Evolutionary conservation across 495 filamentous ascomycete species (phyloP), one percentile per base, ranked within the genome.

Genomic region (Rhizodiscina lignyota): DNA sequence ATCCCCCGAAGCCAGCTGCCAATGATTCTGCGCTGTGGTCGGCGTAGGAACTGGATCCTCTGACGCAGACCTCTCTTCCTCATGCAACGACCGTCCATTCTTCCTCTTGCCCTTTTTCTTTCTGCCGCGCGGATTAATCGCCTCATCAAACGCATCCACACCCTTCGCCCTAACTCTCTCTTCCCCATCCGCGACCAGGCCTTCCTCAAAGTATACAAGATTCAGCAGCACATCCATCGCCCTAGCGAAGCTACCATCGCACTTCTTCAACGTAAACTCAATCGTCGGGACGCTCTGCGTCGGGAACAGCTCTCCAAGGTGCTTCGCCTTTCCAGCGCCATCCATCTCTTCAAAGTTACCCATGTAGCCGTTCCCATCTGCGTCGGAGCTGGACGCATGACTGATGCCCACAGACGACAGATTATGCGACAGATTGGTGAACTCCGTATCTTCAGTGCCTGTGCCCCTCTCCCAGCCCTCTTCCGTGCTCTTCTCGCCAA

Each of bases 221-320:
- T 77, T 89, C 8, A 94, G 63, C 2, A 97, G 61, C 32, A 83
- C 74, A 50, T 97, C 84, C 42, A 91, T 74, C 1, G 84, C 70
- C 15, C 64, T 63, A n/a, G 64, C 63, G 15, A 74, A 61, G 47
- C 81, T 66, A 2, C 71, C 66, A 27, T 67, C 57, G 30, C 59
- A 67, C 41, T 80, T 78, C 47, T 70, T 68, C 31, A 94, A 55
- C 0, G 67, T 67, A 36, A 69, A 67, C 19, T 71, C 70, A 11
- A 83, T 57, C 1, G 53, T 66, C 5, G 75, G 71, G 47, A 94
- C 92, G 53, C 89, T 83, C 15, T 70, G 63, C 4, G 49, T 43
- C 15, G 94, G 60, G 18, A 62, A 50, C 2, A 47, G n/a, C n/a
- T n/a, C n/a, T n/a, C n/a, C n/a, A n/a, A n/a, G n/a, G n/a, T n/a